These are phyloP conservation scores for Fusarium cicatricum DNA, from an alignment of 2,329 filamentous ascomycete species.

Conservation along the genomic window DNA sequence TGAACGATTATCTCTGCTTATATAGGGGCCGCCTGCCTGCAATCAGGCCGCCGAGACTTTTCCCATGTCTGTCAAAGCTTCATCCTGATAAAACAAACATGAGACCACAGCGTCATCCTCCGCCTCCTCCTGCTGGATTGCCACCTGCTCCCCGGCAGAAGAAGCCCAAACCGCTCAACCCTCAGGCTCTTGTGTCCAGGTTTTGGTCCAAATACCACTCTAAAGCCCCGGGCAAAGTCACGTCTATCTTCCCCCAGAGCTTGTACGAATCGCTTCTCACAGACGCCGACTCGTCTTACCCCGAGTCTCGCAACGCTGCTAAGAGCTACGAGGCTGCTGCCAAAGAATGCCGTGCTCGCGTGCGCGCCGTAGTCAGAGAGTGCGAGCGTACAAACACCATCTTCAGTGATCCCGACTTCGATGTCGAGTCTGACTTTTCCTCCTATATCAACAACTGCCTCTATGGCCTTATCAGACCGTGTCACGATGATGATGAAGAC, in stretches of 20 bases:
- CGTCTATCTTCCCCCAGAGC: conserved; percentile 54
- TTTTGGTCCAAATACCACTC: conserved; percentile 55
- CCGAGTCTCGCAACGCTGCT: conserved; percentile 49
- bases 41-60: background rate
- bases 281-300: conserved; percentile 32
- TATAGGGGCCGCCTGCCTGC: conserved; percentile 18
- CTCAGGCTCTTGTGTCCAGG: conserved; percentile 52
- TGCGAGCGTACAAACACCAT: conserved; percentile 56
- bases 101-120: conserved; percentile 7
- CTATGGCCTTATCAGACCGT: conserved; percentile 42
- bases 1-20: conserved; percentile 3
- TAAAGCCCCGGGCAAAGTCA: conserved; percentile 53
- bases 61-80: background rate
- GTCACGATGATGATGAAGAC: conserved; percentile 9
- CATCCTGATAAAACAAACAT: conserved; percentile 13
- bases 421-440: conserved; percentile 50
- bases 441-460: conserved; percentile 51
- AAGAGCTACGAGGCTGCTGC: conserved; percentile 54
- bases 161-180: conserved; percentile 39
- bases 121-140: background rate
- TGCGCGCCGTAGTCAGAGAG: conserved; percentile 51
- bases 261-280: conserved; percentile 48
- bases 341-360: conserved; percentile 50
- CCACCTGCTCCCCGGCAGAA: conserved; percentile 23
- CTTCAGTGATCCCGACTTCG: conserved; percentile 55